Evolutionary conservation across 805 yeast species (phyloP).

Genomic region (Metschnikowia henanensis): DNA sequence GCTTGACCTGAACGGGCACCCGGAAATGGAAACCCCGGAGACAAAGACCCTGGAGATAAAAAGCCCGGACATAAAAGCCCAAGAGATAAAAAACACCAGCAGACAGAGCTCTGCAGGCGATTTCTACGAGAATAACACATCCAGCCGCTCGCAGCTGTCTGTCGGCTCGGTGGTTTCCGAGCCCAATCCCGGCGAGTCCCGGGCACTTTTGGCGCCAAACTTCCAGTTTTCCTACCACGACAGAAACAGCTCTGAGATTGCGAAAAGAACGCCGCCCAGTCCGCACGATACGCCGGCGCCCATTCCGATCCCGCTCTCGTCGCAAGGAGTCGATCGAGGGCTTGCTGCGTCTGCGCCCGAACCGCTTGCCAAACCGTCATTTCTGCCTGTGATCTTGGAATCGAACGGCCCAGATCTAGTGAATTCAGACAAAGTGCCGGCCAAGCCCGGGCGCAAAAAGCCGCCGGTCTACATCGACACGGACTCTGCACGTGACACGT

Average conservation of each 20-base stretch:
- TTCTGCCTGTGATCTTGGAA: slow-evolving; percentile 11
- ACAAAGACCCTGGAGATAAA: not conserved
- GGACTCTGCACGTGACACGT: slow-evolving; percentile 1
- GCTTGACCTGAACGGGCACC: no score
- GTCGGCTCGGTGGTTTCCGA: slow-evolving; percentile 28
- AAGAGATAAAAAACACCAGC: no score
- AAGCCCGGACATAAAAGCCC: no score
- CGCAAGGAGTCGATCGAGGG: slow-evolving; percentile 28
- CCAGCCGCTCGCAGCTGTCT: slow-evolving; percentile 26
- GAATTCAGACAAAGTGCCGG: not conserved
- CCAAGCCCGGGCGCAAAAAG: slow-evolving; percentile 15
- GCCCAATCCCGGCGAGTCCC: not conserved
- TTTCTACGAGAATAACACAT: not conserved
- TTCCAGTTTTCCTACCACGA: slow-evolving; percentile 7
- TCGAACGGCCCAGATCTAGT: slow-evolving; percentile 12
- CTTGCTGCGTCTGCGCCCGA: slow-evolving; percentile 23
- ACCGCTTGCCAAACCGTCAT: slow-evolving; percentile 15
- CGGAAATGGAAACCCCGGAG: not conserved
- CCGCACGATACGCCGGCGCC: slow-evolving; percentile 20
- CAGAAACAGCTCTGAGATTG: not conserved
- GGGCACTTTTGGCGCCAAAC: slow-evolving; percentile 6
- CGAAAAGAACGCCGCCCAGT: not conserved
- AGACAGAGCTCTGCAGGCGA: slow-evolving; percentile 2
- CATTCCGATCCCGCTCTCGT: slow-evolving; percentile 29
- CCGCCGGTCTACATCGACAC: slow-evolving; percentile 12